Percentiles rank a stretch among this genome's conserved stretches.
Evolutionary conservation across 371 early-diverging fungal species (phyloP).

Genomic region (Syncephalastrum contaminatum): DNA sequence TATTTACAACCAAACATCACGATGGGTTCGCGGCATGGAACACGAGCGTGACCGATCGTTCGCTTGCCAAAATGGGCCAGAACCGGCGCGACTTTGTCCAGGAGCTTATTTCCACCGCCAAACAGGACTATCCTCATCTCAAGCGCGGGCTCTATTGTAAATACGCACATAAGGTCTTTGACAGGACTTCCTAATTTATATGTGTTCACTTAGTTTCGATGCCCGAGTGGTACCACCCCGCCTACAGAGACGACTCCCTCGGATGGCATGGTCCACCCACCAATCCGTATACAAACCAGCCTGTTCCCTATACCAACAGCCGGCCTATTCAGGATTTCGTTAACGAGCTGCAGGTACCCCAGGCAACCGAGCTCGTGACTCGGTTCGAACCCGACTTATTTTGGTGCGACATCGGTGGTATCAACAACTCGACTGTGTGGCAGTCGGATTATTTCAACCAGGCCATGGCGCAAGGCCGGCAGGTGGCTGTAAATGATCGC

Average conservation of each 20-base stretch:
- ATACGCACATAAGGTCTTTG: not conserved
- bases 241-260: constrained; percentile 17
- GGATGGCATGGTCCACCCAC: constrained; percentile 29
- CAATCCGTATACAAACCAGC: constrained; percentile 25
- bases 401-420: constrained; percentile 42
- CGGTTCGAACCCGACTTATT: constrained; percentile 28
- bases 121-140: constrained; percentile 20
- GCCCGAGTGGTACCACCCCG: constrained; percentile 41
- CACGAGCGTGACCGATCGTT: constrained; percentile 25
- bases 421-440: constrained; percentile 36
- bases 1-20: constrained; percentile 40
- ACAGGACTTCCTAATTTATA: no score
- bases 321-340: constrained; percentile 23
- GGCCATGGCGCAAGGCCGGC: constrained; percentile 10
- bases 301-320: constrained; percentile 22
- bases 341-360: constrained; percentile 36
- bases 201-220: constrained; percentile 26
- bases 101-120: constrained; percentile 22
- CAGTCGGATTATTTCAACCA: constrained; percentile 27
- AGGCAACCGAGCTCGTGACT: constrained; percentile 26
- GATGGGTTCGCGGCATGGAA: constrained; percentile 37
- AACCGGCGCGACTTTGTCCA: constrained; percentile 22
- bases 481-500: constrained; percentile 25
- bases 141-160: constrained; percentile 36
- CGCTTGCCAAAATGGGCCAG: constrained; percentile 19